Conservation (phyloP, 768 basidiomycete species). For the Lactarius psammicola region DNA sequence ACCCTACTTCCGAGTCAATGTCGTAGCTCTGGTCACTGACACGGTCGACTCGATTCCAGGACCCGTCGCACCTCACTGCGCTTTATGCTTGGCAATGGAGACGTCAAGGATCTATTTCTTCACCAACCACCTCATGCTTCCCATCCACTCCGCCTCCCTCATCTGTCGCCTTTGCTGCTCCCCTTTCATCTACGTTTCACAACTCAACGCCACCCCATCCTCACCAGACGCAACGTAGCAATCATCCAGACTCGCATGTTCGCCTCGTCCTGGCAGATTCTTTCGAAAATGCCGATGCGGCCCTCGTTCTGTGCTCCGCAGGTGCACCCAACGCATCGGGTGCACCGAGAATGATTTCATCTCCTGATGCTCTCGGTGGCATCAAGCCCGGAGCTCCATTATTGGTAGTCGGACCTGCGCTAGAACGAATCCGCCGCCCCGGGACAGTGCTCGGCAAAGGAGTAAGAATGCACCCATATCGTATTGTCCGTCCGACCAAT, state of each 20-base stretch:
- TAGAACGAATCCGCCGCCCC: constrained; percentile 47
- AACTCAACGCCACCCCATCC: constrained; percentile 13
- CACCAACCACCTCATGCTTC: constrained; percentile 27
- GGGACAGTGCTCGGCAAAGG: constrained; percentile 44
- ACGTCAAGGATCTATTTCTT: constrained; percentile 24
- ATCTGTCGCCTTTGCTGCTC: constrained; percentile 20
- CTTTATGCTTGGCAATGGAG: constrained; percentile 13
- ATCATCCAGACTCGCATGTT: constrained; percentile 15
- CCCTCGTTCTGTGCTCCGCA: constrained; percentile 46
- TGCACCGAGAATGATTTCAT: constrained; percentile 24
- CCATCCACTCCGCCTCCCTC: constrained; percentile 17
- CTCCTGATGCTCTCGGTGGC: constrained; percentile 25
- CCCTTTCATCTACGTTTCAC: constrained; percentile 21
- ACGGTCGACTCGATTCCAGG: constrained; percentile 1
- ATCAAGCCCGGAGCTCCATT: constrained; percentile 34
- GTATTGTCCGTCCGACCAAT: constrained; percentile 36
- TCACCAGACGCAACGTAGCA: constrained; percentile 5
- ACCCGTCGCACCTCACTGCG: constrained; percentile 4
- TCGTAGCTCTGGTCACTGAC: background rate
- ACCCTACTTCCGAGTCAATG: background rate
- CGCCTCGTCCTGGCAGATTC: constrained; percentile 31
- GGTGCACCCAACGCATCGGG: constrained; percentile 29
- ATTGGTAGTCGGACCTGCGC: constrained; percentile 50
- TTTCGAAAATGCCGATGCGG: constrained; percentile 52
- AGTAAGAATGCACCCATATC: constrained; percentile 57